Evolutionary conservation across 345 rosid genomes (phyloP).

Genomic region (Corchorus olitorius): DNA sequence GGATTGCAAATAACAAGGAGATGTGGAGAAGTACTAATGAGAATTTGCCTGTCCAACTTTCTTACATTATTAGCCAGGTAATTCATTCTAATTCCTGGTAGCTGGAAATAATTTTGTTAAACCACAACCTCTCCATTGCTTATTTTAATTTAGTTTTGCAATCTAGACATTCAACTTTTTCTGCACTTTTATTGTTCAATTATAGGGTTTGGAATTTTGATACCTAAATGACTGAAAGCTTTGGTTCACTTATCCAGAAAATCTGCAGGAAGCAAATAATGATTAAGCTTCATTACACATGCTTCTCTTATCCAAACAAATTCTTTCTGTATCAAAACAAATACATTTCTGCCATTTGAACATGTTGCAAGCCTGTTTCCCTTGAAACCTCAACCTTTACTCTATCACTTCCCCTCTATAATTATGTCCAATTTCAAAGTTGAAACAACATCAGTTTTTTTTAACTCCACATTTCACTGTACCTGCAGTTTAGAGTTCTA

Average conservation of each 20-base stretch:
- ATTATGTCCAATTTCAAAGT: neutral
- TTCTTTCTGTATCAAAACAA: neutral
- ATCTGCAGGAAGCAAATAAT: neutral
- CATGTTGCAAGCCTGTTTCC: neutral
- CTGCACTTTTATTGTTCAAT: neutral
- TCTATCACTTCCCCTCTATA: neutral
- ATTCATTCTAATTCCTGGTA: neutral
- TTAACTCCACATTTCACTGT: neutral
- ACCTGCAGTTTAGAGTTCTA: neutral
- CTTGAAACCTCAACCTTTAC: neutral
- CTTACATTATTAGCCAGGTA: constrained; percentile 40
- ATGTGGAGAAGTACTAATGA: constrained; percentile 32
- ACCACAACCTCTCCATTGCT: neutral
- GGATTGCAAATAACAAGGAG: constrained; percentile 41
- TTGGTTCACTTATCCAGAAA: constrained; percentile 6
- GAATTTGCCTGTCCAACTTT: constrained; percentile 13
- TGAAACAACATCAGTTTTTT: neutral
- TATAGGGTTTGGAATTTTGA: neutral
- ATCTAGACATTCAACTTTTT: neutral
- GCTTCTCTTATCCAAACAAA: neutral
- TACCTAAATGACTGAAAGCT: neutral
- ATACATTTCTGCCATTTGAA: neutral
- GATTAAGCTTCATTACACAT: neutral
- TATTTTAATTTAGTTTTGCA: neutral
- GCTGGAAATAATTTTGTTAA: neutral